Percentiles rank a stretch among this genome's conserved stretches.
Conservation (phyloP, 1,284 basidiomycete genomes). For the Cryptococcus wingfieldii region DNA sequence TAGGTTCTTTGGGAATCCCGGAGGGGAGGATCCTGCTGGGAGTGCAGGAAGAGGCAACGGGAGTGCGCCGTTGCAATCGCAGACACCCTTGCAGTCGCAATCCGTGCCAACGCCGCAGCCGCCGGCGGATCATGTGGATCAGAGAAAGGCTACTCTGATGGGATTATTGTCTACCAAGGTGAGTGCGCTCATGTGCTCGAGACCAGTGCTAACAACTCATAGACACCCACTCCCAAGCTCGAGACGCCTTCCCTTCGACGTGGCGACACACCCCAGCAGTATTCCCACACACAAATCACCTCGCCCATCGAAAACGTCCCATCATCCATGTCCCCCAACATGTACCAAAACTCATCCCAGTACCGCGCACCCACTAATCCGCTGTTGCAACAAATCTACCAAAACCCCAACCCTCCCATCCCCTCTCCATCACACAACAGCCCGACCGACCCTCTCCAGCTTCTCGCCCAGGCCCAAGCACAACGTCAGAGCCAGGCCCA, state of each 20-base stretch:
- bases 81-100: neutral
- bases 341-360: neutral
- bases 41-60: neutral
- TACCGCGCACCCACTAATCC: slow-evolving; percentile 5
- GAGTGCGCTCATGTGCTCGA: slow-evolving; percentile 1
- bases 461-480: slow-evolving; percentile 26
- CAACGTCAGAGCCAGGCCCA: slow-evolving; percentile 11
- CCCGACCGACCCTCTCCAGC: slow-evolving; percentile 25
- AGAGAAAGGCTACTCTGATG: slow-evolving; percentile 40
- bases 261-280: neutral
- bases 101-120: neutral
- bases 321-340: slow-evolving; percentile 1
- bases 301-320: neutral
- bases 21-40: slow-evolving; percentile 1
- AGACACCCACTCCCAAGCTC: slow-evolving; percentile 1
- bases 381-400: slow-evolving; percentile 16
- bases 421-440: neutral
- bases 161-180: slow-evolving; percentile 34
- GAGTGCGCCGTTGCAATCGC: slow-evolving; percentile 2
- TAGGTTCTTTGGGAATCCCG: slow-evolving; percentile 31
- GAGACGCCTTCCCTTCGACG: neutral
- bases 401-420: neutral
- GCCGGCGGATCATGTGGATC: slow-evolving; percentile 12
- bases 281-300: neutral
- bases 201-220: neutral